Percentiles rank a stretch among this genome's conserved stretches.
These are phyloP conservation scores for Colletotrichum noveboracense DNA, from an alignment of 2,329 filamentous ascomycete species.

Conservation along the genomic window DNA sequence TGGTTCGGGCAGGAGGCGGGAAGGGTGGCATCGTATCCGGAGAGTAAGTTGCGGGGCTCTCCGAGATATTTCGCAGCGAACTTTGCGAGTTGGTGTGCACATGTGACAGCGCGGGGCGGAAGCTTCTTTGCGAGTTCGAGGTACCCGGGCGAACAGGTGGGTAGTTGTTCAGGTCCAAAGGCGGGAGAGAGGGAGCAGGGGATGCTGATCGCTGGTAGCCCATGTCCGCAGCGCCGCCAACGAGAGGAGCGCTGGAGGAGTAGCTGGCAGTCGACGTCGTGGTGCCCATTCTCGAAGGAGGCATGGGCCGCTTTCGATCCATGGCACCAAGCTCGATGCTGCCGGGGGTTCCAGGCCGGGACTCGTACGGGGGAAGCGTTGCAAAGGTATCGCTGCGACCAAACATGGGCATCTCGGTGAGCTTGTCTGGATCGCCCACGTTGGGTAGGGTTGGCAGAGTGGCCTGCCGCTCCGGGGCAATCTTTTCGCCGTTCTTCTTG, in stretches of 20 bases:
- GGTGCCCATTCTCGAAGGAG: conserved; percentile 55
- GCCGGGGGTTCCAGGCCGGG: conserved; percentile 60
- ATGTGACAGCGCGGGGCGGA: conserved; percentile 28
- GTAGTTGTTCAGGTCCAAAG: conserved; percentile 31
- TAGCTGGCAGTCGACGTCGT: conserved; percentile 65
- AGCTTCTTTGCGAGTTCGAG: conserved; percentile 39
- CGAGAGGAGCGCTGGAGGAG: conserved; percentile 67
- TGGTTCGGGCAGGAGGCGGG: conserved; percentile 34
- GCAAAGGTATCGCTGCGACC: conserved; percentile 64
- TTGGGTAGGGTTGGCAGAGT: conserved; percentile 70
- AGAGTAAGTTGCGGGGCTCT: conserved; percentile 34
- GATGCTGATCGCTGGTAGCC: conserved; percentile 51
- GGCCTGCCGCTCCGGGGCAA: conserved; percentile 59
- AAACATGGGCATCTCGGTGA: conserved; percentile 63
- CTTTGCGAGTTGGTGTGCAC: conserved; percentile 24
- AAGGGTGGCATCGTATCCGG: conserved; percentile 32
- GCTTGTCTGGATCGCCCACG: conserved; percentile 52
- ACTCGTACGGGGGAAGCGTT: conserved; percentile 68
- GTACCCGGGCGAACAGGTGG: conserved; percentile 39
- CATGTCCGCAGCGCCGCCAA: conserved; percentile 66
- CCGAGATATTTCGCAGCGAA: conserved; percentile 26
- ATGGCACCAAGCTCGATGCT: conserved; percentile 57
- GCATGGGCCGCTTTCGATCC: conserved; percentile 53
- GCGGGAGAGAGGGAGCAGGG: conserved; percentile 40
- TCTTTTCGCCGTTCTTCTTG: conserved; percentile 57